Base-by-base conservation (phyloP, 2,329 filamentous ascomycete genomes). In the Aspergillus fumigatus region DNA sequence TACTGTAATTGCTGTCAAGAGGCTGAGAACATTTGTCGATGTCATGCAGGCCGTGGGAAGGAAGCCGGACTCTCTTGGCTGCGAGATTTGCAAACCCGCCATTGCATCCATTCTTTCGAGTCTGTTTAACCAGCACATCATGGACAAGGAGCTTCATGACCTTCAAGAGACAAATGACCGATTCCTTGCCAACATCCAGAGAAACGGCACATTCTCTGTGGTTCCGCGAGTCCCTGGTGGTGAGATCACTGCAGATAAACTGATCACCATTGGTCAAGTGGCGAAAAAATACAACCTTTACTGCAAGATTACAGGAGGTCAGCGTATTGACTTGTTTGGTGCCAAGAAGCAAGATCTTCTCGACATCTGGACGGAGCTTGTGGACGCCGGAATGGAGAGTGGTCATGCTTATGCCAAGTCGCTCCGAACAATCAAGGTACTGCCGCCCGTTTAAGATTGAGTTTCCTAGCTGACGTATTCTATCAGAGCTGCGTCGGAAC, bases 291-390 rank as follows among this genome's bases (percentile, higher is more conserved):
- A 90, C 68, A 82, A 83, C 38, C 78, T 96, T 6, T 96, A 96
- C 76, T 91, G 87, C 68, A 96, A 96, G 75, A 95, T 96, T 69
- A 96, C 92, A 0, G 92, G 92, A 54, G 92, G 89, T 1, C 92
- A 96, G 74, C 85, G 92, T 55, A 96, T 96, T 68, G 92, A 96
- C 73, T 84, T 96, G 86, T 96, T 96, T 67, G 92, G 92, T 43
- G 92, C 92, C 0, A 87, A 86, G 74, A 96, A 95, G 75, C 88
- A 94, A 62, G 90, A 96, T 70, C 80, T 96, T 19, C 80, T 89
- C 2, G 81, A 82, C 14, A 96, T 96, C 65, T 96, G 92, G 92
- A 83, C 83, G 47, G 84, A 86, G 63, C 80, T 96, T 3, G 84
- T 95, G 8, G 86, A 89, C 55, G 92, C 88, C 1, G 92, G 92